A percentile compares a stretch with the other conserved stretches of the same genome.
These are phyloP conservation scores for Cornus florida DNA, from an alignment of 148 eudicot species.

Conservation along the genomic window DNA sequence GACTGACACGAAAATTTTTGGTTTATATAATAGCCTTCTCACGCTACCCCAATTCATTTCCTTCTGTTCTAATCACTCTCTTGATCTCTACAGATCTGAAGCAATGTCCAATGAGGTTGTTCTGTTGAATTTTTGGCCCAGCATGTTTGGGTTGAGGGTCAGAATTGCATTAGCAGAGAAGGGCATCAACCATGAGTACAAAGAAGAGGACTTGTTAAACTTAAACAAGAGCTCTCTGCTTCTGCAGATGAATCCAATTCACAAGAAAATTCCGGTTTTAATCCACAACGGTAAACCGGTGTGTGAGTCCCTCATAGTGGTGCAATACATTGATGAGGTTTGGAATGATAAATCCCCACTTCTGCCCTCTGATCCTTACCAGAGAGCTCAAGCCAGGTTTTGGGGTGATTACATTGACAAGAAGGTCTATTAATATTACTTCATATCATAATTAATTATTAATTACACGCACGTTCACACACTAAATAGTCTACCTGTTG, in stretches of 20 bases:
- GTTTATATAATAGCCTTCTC: not conserved
- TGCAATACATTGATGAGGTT: constrained; percentile 60
- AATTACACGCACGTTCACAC: no score
- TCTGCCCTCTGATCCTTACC: constrained; percentile 47
- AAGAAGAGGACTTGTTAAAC: constrained; percentile 24
- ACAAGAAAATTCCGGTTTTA: constrained; percentile 51
- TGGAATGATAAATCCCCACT: constrained; percentile 39
- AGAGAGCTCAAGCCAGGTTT: constrained; percentile 49
- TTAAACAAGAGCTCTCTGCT: constrained; percentile 25
- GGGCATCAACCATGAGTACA: constrained; percentile 16
- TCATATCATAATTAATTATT: no score
- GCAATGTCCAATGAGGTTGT: constrained; percentile 16
- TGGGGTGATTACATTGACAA: constrained; percentile 63
- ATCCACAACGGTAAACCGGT: constrained; percentile 58
- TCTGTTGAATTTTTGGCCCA: constrained; percentile 3
- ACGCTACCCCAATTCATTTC: not conserved
- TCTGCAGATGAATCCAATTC: constrained; percentile 31
- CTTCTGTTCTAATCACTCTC: not conserved
- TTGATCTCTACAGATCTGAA: not conserved
- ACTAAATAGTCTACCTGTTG: no score
- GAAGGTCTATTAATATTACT: constrained; percentile 23
- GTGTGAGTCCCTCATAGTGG: constrained; percentile 42
- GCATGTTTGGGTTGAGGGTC: constrained; percentile 18
- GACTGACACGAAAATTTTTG: not conserved
- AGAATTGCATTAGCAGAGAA: constrained; percentile 15